phyloP scores from a whole-genome alignment of 768 basidiomycete genomes.

The Infundibulicybe gibba region DNA sequence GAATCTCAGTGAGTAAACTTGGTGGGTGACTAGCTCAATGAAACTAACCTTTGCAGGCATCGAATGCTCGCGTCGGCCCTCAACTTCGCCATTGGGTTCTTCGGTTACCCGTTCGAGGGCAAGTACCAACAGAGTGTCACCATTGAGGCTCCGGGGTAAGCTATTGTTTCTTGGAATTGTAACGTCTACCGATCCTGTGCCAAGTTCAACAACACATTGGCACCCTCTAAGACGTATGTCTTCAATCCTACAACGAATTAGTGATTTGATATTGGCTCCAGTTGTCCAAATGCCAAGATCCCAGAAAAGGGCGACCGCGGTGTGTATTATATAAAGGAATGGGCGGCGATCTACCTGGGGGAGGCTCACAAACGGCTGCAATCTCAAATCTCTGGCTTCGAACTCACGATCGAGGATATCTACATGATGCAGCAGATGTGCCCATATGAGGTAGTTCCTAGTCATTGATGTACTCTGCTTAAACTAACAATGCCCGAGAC shows the following conservation, averaged over 20 bases:
- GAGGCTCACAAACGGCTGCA: constrained; percentile 61
- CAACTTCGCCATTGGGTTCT: constrained; percentile 77
- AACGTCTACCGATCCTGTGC: neutral
- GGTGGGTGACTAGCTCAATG: neutral
- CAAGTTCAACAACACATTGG: constrained; percentile 81
- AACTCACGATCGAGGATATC: constrained; percentile 63
- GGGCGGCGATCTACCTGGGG: constrained; percentile 71
- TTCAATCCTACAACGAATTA: neutral
- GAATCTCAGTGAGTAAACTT: constrained; percentile 56
- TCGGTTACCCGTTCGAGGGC: constrained; percentile 67
- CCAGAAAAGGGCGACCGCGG: constrained; percentile 53
- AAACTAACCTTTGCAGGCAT: constrained; percentile 38
- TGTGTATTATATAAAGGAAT: constrained; percentile 51
- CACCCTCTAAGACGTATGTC: constrained; percentile 74
- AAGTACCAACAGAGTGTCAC: constrained; percentile 77
- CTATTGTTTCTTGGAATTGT: constrained; percentile 9
- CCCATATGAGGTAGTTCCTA: constrained; percentile 64
- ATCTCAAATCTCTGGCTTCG: constrained; percentile 53
- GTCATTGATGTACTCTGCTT: constrained; percentile 1
- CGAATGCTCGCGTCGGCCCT: constrained; percentile 64
- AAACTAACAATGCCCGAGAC: constrained; percentile 42
- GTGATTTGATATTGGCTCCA: constrained; percentile 9
- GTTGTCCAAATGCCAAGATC: constrained; percentile 60
- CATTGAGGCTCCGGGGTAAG: constrained; percentile 60
- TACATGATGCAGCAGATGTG: constrained; percentile 82